Evolutionary conservation across 371 early-diverging fungal species (phyloP).

Genomic region (Mucor indicus): DNA sequence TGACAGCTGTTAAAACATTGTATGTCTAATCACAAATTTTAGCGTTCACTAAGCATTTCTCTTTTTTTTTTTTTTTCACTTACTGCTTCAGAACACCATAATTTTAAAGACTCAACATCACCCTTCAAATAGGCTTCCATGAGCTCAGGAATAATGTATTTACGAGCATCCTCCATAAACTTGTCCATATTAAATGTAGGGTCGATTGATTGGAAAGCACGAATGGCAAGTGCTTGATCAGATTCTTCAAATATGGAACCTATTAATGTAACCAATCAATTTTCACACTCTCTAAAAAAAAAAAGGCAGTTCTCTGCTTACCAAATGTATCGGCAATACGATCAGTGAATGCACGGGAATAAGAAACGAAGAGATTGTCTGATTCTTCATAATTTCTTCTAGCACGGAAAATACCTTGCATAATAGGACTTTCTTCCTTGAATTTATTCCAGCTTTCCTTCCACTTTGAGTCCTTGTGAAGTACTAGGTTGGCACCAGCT

Average conservation of each 20-base stretch:
- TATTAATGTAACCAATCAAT: too few species aligned
- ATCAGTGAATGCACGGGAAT: conserved; percentile 80
- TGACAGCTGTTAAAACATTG: conserved; percentile 82
- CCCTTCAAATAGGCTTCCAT: conserved; percentile 92
- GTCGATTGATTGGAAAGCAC: conserved; percentile 81
- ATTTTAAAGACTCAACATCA: conserved; percentile 77
- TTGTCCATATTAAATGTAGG: conserved; percentile 82
- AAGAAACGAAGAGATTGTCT: conserved; percentile 84
- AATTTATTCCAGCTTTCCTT: conserved; percentile 91
- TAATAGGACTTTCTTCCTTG: conserved; percentile 85
- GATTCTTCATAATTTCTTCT: conserved; percentile 84
- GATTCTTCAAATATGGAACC: conserved; percentile 89
- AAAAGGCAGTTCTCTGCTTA: too few species aligned
- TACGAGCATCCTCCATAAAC: conserved; percentile 87
- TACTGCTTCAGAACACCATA: conserved; percentile 93
- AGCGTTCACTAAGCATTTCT: too few species aligned
- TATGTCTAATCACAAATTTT: conserved; percentile 81
- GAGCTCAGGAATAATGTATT: conserved; percentile 94
- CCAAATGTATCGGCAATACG: conserved; percentile 72
- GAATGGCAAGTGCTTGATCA: conserved; percentile 90
- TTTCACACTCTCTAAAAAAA: too few species aligned
- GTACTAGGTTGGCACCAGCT: conserved; percentile 84
- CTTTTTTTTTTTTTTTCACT: too few species aligned
- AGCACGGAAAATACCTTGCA: conserved; percentile 80
- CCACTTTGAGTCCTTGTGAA: conserved; percentile 91